Conservation (phyloP, 2,329 filamentous ascomycete genomes). For the Pyrenochaeta sp. region DNA sequence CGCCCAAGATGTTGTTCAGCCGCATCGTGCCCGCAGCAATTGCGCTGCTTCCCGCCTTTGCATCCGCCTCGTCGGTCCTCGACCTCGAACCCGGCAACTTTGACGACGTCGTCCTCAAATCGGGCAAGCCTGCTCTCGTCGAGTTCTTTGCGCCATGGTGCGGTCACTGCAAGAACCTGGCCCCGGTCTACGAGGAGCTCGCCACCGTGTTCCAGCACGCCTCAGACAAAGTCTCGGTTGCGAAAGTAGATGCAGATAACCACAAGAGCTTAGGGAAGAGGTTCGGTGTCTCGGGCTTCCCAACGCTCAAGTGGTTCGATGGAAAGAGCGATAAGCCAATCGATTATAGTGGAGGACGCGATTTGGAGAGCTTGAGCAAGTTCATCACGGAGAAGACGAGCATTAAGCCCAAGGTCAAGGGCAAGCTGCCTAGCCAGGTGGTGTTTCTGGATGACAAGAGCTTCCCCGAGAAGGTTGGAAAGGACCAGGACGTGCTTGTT, state of each 20-base stretch:
- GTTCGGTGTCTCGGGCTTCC: slow-evolving; percentile 92
- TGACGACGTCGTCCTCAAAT: slow-evolving; percentile 85
- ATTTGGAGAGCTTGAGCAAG: slow-evolving; percentile 80
- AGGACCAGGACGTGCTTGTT: slow-evolving; percentile 88
- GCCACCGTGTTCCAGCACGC: slow-evolving; percentile 75
- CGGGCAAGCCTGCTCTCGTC: slow-evolving; percentile 92
- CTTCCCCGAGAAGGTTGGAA: slow-evolving; percentile 80
- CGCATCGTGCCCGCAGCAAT: slow-evolving; percentile 40
- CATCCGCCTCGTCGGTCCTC: slow-evolving; percentile 80
- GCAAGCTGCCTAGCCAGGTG: slow-evolving; percentile 75
- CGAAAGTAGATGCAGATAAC: slow-evolving; percentile 93
- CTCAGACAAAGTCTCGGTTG: slow-evolving; percentile 81
- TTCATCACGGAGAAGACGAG: slow-evolving; percentile 91
- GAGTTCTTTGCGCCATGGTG: slow-evolving; percentile 99
- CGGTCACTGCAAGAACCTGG: slow-evolving; percentile 97
- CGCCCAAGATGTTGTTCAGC: slow-evolving; percentile 42
- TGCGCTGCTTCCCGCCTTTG: slow-evolving; percentile 41
- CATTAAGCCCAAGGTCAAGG: slow-evolving; percentile 78
- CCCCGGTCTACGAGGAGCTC: slow-evolving; percentile 93
- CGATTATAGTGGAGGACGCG: slow-evolving; percentile 87
- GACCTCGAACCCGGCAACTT: slow-evolving; percentile 93
- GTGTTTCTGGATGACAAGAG: slow-evolving; percentile 79
- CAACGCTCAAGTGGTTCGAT: slow-evolving; percentile 97
- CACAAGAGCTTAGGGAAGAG: slow-evolving; percentile 84
- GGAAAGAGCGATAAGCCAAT: slow-evolving; percentile 85